Evolutionary conservation across 1,284 basidiomycete species (phyloP).

Genomic region (Rhodotorula sp.): DNA sequence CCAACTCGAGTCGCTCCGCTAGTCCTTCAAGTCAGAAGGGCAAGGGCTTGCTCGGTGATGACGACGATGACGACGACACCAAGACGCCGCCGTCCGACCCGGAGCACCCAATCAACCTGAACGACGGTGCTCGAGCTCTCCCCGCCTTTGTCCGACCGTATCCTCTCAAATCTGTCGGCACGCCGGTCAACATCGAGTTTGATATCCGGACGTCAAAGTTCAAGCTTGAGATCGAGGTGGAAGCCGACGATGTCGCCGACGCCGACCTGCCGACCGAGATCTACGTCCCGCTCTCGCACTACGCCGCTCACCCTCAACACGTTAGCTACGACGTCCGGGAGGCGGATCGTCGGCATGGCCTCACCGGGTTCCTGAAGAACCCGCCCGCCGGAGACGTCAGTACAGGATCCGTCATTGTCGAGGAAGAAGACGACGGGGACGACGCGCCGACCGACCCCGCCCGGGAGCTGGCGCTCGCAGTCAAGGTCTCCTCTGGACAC

Average conservation of each 20-base stretch:
- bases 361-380: constrained; percentile 4
- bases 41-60: constrained; percentile 2
- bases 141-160: constrained; percentile 79
- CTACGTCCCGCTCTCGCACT: constrained; percentile 46
- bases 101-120: constrained; percentile 45
- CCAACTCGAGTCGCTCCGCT: neutral
- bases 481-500: constrained; percentile 64
- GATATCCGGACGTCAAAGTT: constrained; percentile 70
- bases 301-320: constrained; percentile 48
- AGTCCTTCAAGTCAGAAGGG: neutral
- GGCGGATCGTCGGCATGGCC: constrained; percentile 4
- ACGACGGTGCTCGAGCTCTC: constrained; percentile 64
- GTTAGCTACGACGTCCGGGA: constrained; percentile 31
- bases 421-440: neutral
- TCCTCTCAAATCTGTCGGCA: constrained; percentile 71
- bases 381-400: constrained; percentile 10
- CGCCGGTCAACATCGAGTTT: constrained; percentile 61
- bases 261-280: constrained; percentile 44
- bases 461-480: constrained; percentile 50
- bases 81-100: constrained; percentile 27
- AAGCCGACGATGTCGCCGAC: constrained; percentile 50
- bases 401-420: neutral
- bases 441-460: constrained; percentile 17
- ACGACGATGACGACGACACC: neutral
- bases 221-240: constrained; percentile 64